phyloP scores from a whole-genome alignment of 768 basidiomycete species.

The Aureoboletus auriporus region DNA sequence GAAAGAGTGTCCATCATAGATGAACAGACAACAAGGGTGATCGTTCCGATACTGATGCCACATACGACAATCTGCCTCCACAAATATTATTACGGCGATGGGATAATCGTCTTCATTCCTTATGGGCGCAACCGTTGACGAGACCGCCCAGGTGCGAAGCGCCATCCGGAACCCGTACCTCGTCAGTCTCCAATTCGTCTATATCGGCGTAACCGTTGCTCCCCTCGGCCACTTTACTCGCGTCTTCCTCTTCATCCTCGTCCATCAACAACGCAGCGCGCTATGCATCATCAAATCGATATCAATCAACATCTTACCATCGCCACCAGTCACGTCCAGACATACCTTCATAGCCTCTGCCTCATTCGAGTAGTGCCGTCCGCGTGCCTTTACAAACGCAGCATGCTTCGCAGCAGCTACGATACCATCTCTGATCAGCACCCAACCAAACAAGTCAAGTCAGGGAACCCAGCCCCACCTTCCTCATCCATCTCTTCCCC shows the following conservation, averaged over 20 bases:
- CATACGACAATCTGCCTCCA: background rate
- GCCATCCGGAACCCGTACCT: background rate
- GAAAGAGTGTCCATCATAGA: background rate
- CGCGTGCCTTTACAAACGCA: conserved; percentile 75
- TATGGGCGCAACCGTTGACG: conserved; percentile 23
- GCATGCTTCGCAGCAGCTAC: conserved; percentile 79
- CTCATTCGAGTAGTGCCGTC: conserved; percentile 86
- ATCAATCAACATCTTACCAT: background rate
- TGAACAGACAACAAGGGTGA: conserved; percentile 1
- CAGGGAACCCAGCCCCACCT: conserved; percentile 42
- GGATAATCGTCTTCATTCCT: conserved; percentile 3
- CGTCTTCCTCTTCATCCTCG: conserved; percentile 48
- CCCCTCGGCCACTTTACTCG: background rate
- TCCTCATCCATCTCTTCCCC: conserved; percentile 90
- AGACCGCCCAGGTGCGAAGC: background rate
- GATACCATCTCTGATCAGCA: conserved; percentile 1
- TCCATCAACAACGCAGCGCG: conserved; percentile 61
- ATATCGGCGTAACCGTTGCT: conserved; percentile 16
- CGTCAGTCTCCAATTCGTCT: background rate
- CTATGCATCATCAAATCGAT: conserved; percentile 31
- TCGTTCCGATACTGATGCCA: background rate
- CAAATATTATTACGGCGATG: background rate
- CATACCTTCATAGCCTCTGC: conserved; percentile 89
- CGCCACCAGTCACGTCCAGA: background rate
- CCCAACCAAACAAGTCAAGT: background rate